These are phyloP conservation scores for Akanthomyces dipterigenus DNA, from an alignment of 2,329 filamentous ascomycete species.

Conservation along the genomic window DNA sequence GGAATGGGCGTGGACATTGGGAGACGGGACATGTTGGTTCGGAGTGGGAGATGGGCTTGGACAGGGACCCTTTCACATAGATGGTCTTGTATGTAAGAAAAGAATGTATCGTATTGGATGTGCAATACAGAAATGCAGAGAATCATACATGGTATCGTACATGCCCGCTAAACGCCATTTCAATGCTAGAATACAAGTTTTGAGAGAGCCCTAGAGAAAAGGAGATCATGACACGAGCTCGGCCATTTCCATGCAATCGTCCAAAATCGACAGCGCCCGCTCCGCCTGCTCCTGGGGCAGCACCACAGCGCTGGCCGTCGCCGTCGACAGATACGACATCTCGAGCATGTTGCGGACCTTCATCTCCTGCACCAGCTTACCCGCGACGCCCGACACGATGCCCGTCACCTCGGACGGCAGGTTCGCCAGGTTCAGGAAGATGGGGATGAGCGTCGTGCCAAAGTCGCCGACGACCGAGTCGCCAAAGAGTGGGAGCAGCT, in stretches of 20 bases:
- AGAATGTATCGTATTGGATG: too few relatives aligned
- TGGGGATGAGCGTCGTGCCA: conserved; percentile 68
- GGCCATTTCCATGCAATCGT: conserved; percentile 25
- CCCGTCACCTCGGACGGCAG: conserved; percentile 84
- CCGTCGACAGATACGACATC: conserved; percentile 86
- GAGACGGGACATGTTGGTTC: too few relatives aligned
- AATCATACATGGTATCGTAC: conserved; percentile 19
- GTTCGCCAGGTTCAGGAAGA: conserved; percentile 76
- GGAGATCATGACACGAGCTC: neutral
- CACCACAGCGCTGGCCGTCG: conserved; percentile 82
- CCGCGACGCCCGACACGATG: conserved; percentile 90
- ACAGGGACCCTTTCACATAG: too few relatives aligned
- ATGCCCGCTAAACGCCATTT: neutral
- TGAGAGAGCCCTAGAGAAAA: neutral
- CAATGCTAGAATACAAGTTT: neutral
- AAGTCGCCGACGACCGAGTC: conserved; percentile 71
- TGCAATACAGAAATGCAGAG: neutral
- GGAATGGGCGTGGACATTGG: too few relatives aligned
- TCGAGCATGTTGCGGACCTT: conserved; percentile 54
- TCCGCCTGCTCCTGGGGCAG: conserved; percentile 66
- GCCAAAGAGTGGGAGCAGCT: conserved; percentile 57
- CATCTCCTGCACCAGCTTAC: conserved; percentile 70
- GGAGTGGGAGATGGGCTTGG: too few relatives aligned
- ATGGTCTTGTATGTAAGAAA: neutral
- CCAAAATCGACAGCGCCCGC: conserved; percentile 67